Conservation (phyloP, 2,329 filamentous ascomycete genomes). For the Didymella segeticola region DNA sequence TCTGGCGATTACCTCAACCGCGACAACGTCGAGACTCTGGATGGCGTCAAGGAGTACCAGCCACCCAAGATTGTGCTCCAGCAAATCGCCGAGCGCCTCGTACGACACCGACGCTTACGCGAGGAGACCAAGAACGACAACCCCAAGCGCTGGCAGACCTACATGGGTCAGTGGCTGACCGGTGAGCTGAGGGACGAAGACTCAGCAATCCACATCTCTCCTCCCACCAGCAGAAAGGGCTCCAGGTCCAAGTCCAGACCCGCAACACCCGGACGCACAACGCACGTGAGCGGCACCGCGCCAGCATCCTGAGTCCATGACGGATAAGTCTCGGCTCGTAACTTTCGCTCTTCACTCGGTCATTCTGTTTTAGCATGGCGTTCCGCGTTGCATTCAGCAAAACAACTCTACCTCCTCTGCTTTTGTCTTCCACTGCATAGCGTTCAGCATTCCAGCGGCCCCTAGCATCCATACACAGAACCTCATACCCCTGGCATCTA, state of each 20-base stretch:
- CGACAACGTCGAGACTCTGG: constrained; percentile 41
- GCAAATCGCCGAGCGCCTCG: constrained; percentile 57
- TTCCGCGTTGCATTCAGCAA: neutral
- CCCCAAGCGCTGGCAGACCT: constrained; percentile 46
- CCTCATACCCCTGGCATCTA: neutral
- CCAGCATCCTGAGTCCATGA: neutral
- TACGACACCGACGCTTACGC: constrained; percentile 53
- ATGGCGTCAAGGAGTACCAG: constrained; percentile 52
- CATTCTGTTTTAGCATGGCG: constrained; percentile 6
- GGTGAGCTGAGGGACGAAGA: constrained; percentile 42
- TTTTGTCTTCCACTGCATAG: constrained; percentile 6
- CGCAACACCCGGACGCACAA: neutral
- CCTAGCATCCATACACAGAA: neutral
- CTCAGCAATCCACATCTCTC: constrained; percentile 9
- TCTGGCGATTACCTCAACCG: constrained; percentile 51
- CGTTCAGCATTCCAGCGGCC: constrained; percentile 3
- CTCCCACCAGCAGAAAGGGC: neutral
- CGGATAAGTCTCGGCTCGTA: neutral
- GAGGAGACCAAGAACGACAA: constrained; percentile 48
- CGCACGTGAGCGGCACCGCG: neutral
- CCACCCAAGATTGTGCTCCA: constrained; percentile 53
- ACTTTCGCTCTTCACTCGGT: neutral
- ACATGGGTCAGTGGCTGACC: constrained; percentile 49
- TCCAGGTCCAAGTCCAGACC: constrained; percentile 9
- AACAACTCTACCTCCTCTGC: neutral